Evolutionary conservation across 2,329 filamentous ascomycete genomes (phyloP).

Genomic region (Penicillium janthinellum): DNA sequence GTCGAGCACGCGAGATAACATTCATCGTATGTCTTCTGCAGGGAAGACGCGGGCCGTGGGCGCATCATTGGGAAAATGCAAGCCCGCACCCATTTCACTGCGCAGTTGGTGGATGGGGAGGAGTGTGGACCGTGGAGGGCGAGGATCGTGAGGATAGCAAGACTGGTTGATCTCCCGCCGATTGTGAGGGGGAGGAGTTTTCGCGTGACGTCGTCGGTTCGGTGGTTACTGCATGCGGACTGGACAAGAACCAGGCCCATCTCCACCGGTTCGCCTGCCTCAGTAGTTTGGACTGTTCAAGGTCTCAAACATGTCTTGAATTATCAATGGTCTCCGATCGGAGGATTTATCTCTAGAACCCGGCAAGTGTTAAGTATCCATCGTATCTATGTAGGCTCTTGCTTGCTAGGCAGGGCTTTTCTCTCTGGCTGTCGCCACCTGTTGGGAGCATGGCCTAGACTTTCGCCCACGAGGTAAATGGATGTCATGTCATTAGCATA

Average conservation of each 20-base stretch:
- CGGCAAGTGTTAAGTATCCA: too few species aligned
- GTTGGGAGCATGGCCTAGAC: not conserved
- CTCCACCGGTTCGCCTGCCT: not conserved
- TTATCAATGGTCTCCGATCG: not conserved
- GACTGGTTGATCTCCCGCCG: slow-evolving; percentile 19
- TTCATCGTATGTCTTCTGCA: slow-evolving; percentile 98
- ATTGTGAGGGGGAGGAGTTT: slow-evolving; percentile 25
- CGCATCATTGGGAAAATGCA: slow-evolving; percentile 49
- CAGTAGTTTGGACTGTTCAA: not conserved
- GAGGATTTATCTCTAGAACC: not conserved
- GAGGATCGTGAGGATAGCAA: slow-evolving; percentile 7
- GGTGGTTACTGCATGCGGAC: slow-evolving; percentile 25
- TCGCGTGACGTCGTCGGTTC: slow-evolving; percentile 38
- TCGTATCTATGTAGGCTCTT: too few species aligned
- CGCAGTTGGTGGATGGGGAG: slow-evolving; percentile 18
- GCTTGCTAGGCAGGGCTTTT: too few species aligned
- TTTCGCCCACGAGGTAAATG: not conserved
- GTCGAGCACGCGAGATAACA: slow-evolving; percentile 94
- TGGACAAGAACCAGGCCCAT: not conserved
- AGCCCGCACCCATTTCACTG: slow-evolving; percentile 26
- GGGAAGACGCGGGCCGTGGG: slow-evolving; percentile 65
- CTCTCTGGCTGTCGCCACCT: not conserved
- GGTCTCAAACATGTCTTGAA: not conserved
- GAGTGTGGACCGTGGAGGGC: slow-evolving; percentile 20
- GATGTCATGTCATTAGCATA: not conserved